Percentiles rank a stretch among this genome's conserved stretches.
Conservation (phyloP, 805 yeast genomes). For the Candida maesae region DNA sequence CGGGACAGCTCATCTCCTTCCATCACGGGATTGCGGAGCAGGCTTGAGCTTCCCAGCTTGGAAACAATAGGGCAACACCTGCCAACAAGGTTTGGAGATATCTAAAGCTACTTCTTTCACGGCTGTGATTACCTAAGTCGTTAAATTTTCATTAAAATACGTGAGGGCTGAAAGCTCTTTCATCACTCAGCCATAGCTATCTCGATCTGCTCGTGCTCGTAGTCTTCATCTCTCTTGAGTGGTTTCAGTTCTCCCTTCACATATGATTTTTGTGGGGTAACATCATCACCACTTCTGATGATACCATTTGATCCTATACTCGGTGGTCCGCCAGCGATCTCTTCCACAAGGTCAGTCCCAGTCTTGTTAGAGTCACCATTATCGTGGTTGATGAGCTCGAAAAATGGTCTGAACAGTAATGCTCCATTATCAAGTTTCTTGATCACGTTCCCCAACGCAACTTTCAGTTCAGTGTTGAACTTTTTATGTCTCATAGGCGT, state of each 20-base stretch:
- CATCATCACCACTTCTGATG: not conserved
- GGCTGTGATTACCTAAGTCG: too few relatives aligned
- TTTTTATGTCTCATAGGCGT: slow-evolving; percentile 13
- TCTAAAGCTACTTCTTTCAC: too few relatives aligned
- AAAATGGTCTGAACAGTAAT: slow-evolving; percentile 25
- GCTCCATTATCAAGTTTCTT: slow-evolving; percentile 25
- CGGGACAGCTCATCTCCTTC: too few relatives aligned
- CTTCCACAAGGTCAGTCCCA: not conserved
- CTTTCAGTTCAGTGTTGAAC: slow-evolving; percentile 23
- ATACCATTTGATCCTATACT: not conserved
- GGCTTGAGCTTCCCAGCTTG: too few relatives aligned
- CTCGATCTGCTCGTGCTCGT: slow-evolving; percentile 18
- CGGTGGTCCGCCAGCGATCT: not conserved
- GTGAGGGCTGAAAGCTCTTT: too few relatives aligned
- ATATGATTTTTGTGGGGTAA: slow-evolving; percentile 4
- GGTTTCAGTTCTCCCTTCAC: slow-evolving; percentile 21
- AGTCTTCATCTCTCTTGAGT: slow-evolving; percentile 12
- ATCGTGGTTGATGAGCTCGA: slow-evolving; percentile 21
- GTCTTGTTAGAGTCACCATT: not conserved
- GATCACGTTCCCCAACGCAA: slow-evolving; percentile 22
- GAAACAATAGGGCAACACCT: too few relatives aligned
- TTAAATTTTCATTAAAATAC: too few relatives aligned
- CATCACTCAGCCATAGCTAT: slow-evolving; percentile 13
- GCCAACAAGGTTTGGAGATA: not conserved
- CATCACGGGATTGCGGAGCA: too few relatives aligned